Conservation (phyloP, 2,329 filamentous ascomycete genomes). For the Talaromyces atroroseus region DNA sequence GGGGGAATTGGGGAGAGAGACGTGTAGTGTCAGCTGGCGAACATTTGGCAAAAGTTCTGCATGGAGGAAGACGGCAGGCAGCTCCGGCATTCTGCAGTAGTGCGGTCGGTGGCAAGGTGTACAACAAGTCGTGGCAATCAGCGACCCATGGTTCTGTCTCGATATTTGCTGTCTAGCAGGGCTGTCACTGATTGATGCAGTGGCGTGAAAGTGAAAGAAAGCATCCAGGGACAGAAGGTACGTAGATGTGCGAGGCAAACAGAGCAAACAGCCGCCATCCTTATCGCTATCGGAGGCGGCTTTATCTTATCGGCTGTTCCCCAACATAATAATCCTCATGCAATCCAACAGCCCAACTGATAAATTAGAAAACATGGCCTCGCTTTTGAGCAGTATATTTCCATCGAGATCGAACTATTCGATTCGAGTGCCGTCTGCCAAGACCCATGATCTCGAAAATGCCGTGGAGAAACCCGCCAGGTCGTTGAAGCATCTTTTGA, state of each 20-base stretch:
- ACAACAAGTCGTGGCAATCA: background rate
- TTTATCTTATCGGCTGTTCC: conserved; percentile 2
- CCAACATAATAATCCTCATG: conserved; percentile 3
- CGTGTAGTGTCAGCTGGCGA: conserved; percentile 54
- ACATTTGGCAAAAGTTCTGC: conserved; percentile 58
- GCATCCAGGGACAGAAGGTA: too few species aligned
- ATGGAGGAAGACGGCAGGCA: conserved; percentile 43
- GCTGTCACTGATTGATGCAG: background rate
- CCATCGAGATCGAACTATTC: conserved; percentile 5
- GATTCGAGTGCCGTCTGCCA: conserved; percentile 58
- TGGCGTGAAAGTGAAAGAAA: background rate
- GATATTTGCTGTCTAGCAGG: background rate
- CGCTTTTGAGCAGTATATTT: conserved; percentile 10
- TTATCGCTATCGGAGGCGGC: conserved; percentile 12
- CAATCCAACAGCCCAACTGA: background rate
- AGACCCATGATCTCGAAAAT: conserved; percentile 74
- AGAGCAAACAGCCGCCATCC: conserved; percentile 4
- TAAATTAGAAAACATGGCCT: conserved; percentile 1
- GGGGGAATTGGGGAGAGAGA: conserved; percentile 37
- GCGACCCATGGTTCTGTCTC: background rate
- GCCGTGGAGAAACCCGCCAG: conserved; percentile 71
- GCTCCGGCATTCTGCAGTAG: background rate
- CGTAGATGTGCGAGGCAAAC: background rate
- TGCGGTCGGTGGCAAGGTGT: background rate
- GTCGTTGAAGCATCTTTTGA: conserved; percentile 82